Conservation (phyloP, 2,329 filamentous ascomycete species). For the Sclerotinia minor region DNA sequence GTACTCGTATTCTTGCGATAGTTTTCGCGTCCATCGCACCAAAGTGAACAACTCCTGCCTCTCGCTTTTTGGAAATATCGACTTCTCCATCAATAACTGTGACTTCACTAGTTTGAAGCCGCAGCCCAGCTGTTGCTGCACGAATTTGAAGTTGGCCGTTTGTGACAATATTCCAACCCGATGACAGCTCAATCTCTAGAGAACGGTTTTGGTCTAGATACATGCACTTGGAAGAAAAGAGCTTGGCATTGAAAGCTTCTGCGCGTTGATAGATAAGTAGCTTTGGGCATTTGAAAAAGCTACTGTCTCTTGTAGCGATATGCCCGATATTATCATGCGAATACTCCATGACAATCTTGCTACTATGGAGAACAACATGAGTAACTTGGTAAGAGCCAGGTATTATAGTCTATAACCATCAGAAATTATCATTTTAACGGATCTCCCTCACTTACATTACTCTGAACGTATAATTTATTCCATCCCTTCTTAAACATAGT, state of each 20-base stretch:
- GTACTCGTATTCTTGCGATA: conserved; percentile 63
- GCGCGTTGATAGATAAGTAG: conserved; percentile 73
- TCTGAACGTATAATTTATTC: conserved; percentile 48
- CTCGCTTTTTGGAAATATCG: conserved; percentile 51
- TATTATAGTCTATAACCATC: conserved; percentile 55
- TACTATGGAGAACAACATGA: conserved; percentile 63
- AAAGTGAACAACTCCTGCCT: conserved; percentile 56
- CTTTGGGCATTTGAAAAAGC: conserved; percentile 59
- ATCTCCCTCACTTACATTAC: conserved; percentile 45
- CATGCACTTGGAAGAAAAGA: conserved; percentile 68
- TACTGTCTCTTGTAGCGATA: conserved; percentile 28
- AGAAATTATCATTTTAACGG: conserved; percentile 31
- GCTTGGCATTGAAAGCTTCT: conserved; percentile 65
- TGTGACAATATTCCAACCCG: conserved; percentile 71
- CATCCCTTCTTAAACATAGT: conserved; percentile 50
- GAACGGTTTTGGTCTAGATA: conserved; percentile 78
- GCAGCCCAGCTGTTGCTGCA: conserved; percentile 64
- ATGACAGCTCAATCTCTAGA: conserved; percentile 70
- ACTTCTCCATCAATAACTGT: conserved; percentile 48
- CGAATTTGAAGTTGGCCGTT: conserved; percentile 62
- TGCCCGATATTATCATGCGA: conserved; percentile 53
- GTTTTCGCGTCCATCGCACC: conserved; percentile 49
- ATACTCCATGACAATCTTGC: conserved; percentile 64
- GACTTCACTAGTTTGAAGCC: conserved; percentile 62
- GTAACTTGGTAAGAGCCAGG: conserved; percentile 76